These are phyloP conservation scores for Arabidopsis suecica DNA, from an alignment of 345 rosid species.

Conservation along the genomic window DNA sequence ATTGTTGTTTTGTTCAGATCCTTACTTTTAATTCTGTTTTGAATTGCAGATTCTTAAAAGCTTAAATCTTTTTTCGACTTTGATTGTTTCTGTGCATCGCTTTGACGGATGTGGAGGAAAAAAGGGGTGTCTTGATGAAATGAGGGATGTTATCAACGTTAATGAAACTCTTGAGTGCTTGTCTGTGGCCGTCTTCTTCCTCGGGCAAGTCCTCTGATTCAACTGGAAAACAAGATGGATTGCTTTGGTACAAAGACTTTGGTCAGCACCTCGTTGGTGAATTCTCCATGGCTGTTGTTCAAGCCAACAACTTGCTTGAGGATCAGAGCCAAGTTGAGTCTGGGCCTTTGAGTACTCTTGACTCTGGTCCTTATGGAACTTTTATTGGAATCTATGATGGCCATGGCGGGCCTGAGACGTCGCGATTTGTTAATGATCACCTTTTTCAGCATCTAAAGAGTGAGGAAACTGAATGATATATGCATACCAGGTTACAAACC, in stretches of 20 bases:
- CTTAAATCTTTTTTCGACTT: background rate
- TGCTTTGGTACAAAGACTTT: constrained; percentile 91
- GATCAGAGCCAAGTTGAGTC: constrained; percentile 98
- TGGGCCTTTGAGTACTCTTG: constrained; percentile 79
- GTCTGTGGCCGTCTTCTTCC: constrained; percentile 74
- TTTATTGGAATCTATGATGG: constrained; percentile 94
- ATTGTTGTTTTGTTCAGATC: background rate
- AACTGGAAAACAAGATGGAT: constrained; percentile 83
- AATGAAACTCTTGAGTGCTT: constrained; percentile 81
- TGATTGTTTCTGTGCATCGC: constrained; percentile 25
- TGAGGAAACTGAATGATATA: constrained; percentile 46
- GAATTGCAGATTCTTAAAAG: constrained; percentile 25
- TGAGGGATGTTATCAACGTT: constrained; percentile 99
- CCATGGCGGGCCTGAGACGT: constrained; percentile 98
- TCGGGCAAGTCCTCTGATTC: constrained; percentile 64
- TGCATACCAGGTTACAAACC: constrained; percentile 44
- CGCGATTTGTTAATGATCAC: constrained; percentile 83
- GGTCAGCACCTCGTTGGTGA: constrained; percentile 92
- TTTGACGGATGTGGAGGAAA: constrained; percentile 56
- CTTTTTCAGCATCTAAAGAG: constrained; percentile 91
- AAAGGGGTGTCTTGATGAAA: constrained; percentile 67
- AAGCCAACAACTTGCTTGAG: constrained; percentile 70
- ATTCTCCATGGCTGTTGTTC: constrained; percentile 97
- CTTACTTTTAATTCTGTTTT: background rate
- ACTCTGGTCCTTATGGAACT: constrained; percentile 89